Percentiles rank a stretch among this genome's conserved stretches.
Evolutionary conservation across 2,329 filamentous ascomycete species (phyloP).

Genomic region (Cladosporium sp.): DNA sequence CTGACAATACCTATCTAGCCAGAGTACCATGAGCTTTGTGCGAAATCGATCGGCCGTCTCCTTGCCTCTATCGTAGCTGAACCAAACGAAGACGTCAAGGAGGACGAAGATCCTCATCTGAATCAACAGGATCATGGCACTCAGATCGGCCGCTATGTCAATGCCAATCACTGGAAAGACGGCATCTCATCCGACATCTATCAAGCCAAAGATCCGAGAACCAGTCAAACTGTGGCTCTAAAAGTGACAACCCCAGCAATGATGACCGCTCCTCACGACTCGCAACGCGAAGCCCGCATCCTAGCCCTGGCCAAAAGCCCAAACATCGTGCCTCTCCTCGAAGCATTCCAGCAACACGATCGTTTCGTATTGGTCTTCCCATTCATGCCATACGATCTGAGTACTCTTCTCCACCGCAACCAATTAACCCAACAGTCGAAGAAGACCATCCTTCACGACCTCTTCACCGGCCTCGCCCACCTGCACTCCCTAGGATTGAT

Average conservation of each 20-base stretch:
- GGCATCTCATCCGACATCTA: slow-evolving; percentile 85
- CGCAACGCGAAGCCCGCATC: slow-evolving; percentile 72
- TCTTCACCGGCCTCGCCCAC: slow-evolving; percentile 67
- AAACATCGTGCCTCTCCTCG: slow-evolving; percentile 64
- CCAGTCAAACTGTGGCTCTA: slow-evolving; percentile 56
- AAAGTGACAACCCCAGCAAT: slow-evolving; percentile 78
- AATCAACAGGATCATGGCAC: slow-evolving; percentile 33
- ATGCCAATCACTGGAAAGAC: slow-evolving; percentile 54
- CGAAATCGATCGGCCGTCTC: slow-evolving; percentile 25
- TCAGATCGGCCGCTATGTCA: slow-evolving; percentile 53
- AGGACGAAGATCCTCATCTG: slow-evolving; percentile 28
- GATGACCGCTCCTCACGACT: slow-evolving; percentile 76
- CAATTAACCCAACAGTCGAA: slow-evolving; percentile 31
- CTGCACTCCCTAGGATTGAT: slow-evolving; percentile 75
- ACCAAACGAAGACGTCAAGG: slow-evolving; percentile 22
- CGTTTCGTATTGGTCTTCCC: slow-evolving; percentile 80
- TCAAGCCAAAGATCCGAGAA: slow-evolving; percentile 50
- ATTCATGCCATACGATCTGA: slow-evolving; percentile 71
- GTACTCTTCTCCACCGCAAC: slow-evolving; percentile 54
- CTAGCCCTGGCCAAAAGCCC: slow-evolving; percentile 56
- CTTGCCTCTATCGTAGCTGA: slow-evolving; percentile 29
- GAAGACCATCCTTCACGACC: slow-evolving; percentile 55
- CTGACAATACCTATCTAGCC: slow-evolving; percentile 42
- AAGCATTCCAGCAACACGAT: slow-evolving; percentile 67
- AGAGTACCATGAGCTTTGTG: slow-evolving; percentile 48